Evolutionary conservation across 2,329 filamentous ascomycete species (phyloP).

Genomic region (Cladosporium cucumerinum): DNA sequence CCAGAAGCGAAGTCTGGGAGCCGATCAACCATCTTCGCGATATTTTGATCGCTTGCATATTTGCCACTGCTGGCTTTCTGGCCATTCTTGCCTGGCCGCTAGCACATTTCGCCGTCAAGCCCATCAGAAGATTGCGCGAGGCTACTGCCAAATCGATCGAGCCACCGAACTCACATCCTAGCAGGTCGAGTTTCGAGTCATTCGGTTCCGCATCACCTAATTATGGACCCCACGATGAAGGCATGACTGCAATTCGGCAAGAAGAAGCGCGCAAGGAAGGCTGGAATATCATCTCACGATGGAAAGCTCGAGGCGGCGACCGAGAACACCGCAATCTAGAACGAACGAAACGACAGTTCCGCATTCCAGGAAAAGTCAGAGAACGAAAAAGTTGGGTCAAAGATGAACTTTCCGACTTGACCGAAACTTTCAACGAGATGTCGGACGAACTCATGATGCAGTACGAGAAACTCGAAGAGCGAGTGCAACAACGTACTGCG

Average conservation of each 20-base stretch:
- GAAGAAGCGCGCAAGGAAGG: conserved; percentile 48
- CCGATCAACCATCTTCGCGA: conserved; percentile 73
- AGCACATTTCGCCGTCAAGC: conserved; percentile 76
- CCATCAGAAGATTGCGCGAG: conserved; percentile 70
- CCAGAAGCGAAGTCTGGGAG: conserved; percentile 67
- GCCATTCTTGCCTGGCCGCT: conserved; percentile 71
- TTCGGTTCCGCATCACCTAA: conserved; percentile 19
- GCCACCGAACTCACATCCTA: conserved; percentile 55
- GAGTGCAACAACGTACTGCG: conserved; percentile 76
- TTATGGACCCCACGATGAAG: conserved; percentile 23
- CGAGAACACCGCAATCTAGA: conserved; percentile 39
- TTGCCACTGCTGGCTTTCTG: conserved; percentile 71
- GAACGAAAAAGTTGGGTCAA: conserved; percentile 72
- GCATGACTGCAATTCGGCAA: conserved; percentile 44
- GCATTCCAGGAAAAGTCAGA: conserved; percentile 79
- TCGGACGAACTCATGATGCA: conserved; percentile 84
- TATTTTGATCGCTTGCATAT: conserved; percentile 79
- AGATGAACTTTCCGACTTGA: conserved; percentile 82
- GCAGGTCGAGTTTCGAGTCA: conserved; percentile 39
- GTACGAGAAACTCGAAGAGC: conserved; percentile 78
- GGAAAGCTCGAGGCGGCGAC: conserved; percentile 25
- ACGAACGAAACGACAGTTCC: conserved; percentile 59
- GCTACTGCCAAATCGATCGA: conserved; percentile 72
- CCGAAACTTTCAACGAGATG: conserved; percentile 88
- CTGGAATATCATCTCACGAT: conserved; percentile 36